Percentiles rank a stretch among this genome's conserved stretches.
Conservation (phyloP, 352 stramenopile genomes). For the Phytophthora idaei region DNA sequence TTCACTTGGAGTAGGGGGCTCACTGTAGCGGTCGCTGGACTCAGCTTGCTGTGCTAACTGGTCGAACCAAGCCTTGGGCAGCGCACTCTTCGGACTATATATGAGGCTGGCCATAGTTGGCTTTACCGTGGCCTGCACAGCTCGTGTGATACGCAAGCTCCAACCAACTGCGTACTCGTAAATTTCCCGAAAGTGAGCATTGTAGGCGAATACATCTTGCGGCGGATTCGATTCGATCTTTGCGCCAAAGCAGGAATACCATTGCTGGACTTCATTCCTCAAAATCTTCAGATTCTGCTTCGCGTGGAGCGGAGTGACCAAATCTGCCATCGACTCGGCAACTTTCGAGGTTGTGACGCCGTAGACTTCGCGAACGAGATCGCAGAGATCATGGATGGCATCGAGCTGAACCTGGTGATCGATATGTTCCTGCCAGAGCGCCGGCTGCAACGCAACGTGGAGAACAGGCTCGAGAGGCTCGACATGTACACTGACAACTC, state of each 20-base stretch:
- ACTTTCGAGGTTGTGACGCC: conserved; percentile 80
- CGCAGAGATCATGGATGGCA: conserved; percentile 75
- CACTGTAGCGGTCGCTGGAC: conserved; percentile 51
- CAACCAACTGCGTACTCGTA: conserved; percentile 79
- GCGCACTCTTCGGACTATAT: conserved; percentile 72
- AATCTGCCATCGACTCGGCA: conserved; percentile 74
- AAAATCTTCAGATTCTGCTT: conserved; percentile 79
- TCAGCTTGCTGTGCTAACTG: conserved; percentile 58
- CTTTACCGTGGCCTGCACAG: conserved; percentile 82
- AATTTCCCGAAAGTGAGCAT: conserved; percentile 82
- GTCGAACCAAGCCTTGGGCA: conserved; percentile 83
- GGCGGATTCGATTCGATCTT: conserved; percentile 78
- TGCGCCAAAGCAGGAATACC: conserved; percentile 79
- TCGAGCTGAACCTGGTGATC: conserved; percentile 68
- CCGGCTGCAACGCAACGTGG: conserved; percentile 81
- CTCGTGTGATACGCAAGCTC: conserved; percentile 79
- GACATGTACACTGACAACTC: conserved; percentile 79
- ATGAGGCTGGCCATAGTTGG: conserved; percentile 64
- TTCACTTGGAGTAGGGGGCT: conserved; percentile 38
- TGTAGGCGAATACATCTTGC: conserved; percentile 79
- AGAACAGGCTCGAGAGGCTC: conserved; percentile 83
- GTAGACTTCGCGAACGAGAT: conserved; percentile 77
- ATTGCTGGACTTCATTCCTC: conserved; percentile 83
- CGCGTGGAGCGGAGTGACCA: conserved; percentile 67
- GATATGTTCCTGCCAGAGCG: conserved; percentile 83